Base-by-base conservation (phyloP, 805 yeast species). In the Candida mattraensis region DNA sequence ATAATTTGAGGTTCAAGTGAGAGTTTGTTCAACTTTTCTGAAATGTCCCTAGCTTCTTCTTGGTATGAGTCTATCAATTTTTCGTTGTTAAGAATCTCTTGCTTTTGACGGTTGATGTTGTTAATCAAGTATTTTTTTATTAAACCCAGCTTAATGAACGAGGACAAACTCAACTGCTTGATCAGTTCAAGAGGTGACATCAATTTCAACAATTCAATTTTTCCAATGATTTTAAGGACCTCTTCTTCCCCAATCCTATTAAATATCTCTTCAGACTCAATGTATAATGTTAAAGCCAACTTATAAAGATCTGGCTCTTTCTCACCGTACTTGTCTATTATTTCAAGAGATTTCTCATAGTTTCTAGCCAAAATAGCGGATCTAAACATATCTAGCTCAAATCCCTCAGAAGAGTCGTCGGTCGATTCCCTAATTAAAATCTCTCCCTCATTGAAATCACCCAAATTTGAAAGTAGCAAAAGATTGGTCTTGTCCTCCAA, bases 131-230 rank as follows among this genome's bases (percentile, higher is more conserved):
- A 79, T 17, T 80, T 79, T 51, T 82, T 81, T 18, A 93, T 69
- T 15, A 85, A 60, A 0, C 94, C 95, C 5, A 58, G 37, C 34
- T 53, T 54, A 22, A 86, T 71, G 0, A 83, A 77, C 0, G 87
- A 77, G 27, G 79, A 78, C 3, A 71, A 57, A 25, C 87, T 72
- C 27, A 88, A 58, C 3, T 80, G 72, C 43, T 82, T 80, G n/a
- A 91, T 67, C 2, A 93, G 64, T 46, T 89, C 96, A 13, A 87
- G 58, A 0, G 94, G 84, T 0, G 94, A 69, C 61, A 86, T 67
- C 11, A 83, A 54, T 30, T 75, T 72, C 11, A 66, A 61, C 3
- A 64, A 55, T 30, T 75, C 71, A 30, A 86, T 72, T 38, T 67
- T 70, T 18, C 72, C 62, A 13, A 91, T 57, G 1, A 89, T 63